Evolutionary conservation across 495 filamentous ascomycete genomes (phyloP).

Genomic region (Eremomyces bilateralis): DNA sequence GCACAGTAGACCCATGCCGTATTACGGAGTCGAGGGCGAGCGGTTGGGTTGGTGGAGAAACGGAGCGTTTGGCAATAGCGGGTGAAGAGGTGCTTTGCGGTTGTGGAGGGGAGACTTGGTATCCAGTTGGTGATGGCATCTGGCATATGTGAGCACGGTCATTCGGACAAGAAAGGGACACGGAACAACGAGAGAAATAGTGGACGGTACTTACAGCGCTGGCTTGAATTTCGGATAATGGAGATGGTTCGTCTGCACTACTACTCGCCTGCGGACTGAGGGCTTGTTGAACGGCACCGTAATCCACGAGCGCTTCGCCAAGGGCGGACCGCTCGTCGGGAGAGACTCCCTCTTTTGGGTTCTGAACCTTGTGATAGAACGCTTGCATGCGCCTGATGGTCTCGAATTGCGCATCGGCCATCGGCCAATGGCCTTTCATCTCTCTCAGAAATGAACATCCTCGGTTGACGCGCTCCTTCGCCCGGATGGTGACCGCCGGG

Average conservation of each 20-base stretch:
- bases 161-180: too few species aligned
- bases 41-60: constrained; percentile 1
- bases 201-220: too few species aligned
- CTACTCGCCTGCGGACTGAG: constrained; percentile 10
- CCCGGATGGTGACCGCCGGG: constrained; percentile 6
- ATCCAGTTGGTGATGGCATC: too few species aligned
- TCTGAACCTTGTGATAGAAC: constrained; percentile 9
- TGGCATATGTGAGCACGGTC: too few species aligned
- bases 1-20: neutral
- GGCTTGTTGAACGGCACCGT: constrained; percentile 12
- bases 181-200: too few species aligned
- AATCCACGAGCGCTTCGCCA: constrained; percentile 12
- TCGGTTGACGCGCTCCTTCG: constrained; percentile 9
- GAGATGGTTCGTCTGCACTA: too few species aligned
- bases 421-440: constrained; percentile 14
- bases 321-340: constrained; percentile 12
- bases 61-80: too few species aligned
- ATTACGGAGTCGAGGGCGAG: too few species aligned
- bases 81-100: neutral
- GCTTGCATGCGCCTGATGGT: constrained; percentile 16
- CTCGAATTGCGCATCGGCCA: constrained; percentile 14
- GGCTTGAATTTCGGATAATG: too few species aligned
- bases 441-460: constrained; percentile 14
- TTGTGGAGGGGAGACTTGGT: too few species aligned
- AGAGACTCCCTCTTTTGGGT: constrained; percentile 9